These are phyloP conservation scores for Eimeria tenella DNA, from an alignment of 169 alveolate species.

Conservation along the genomic window DNA sequence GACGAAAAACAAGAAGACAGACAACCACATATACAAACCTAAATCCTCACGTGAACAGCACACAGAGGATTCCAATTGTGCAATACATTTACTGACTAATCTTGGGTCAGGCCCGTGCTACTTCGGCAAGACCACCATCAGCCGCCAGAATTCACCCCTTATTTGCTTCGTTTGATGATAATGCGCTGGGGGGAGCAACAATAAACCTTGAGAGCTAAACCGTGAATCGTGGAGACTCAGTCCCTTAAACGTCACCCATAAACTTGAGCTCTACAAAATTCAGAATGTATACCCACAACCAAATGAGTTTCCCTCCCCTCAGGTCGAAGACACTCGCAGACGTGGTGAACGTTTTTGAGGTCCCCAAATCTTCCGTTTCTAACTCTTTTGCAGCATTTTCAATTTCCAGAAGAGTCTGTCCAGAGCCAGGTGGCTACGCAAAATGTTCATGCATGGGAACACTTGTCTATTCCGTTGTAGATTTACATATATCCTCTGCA, in stretches of 20 bases:
- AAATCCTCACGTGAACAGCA: not conserved
- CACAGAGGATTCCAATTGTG: not conserved
- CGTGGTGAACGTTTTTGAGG: not conserved
- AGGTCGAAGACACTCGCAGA: slow-evolving; percentile 9
- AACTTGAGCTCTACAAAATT: not conserved
- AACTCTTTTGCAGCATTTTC: not conserved
- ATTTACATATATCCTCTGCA: not conserved
- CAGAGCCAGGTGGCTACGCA: too few relatives aligned
- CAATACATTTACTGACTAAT: not conserved
- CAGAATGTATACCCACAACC: slow-evolving; percentile 1
- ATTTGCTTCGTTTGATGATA: not conserved
- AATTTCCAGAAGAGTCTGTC: not conserved
- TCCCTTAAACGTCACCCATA: too few relatives aligned
- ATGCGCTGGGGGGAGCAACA: not conserved
- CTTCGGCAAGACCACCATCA: not conserved
- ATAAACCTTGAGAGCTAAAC: not conserved
- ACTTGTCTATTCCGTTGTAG: too few relatives aligned
- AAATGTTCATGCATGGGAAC: too few relatives aligned
- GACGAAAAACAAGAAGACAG: not conserved
- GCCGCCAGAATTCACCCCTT: not conserved
- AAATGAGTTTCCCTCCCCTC: not conserved
- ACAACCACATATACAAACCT: not conserved
- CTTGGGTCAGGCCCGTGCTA: too few relatives aligned
- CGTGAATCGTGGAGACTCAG: not conserved
- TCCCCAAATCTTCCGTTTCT: not conserved